Conservation (phyloP, 2,329 filamentous ascomycete genomes). For the Seiridium unicorne region DNA sequence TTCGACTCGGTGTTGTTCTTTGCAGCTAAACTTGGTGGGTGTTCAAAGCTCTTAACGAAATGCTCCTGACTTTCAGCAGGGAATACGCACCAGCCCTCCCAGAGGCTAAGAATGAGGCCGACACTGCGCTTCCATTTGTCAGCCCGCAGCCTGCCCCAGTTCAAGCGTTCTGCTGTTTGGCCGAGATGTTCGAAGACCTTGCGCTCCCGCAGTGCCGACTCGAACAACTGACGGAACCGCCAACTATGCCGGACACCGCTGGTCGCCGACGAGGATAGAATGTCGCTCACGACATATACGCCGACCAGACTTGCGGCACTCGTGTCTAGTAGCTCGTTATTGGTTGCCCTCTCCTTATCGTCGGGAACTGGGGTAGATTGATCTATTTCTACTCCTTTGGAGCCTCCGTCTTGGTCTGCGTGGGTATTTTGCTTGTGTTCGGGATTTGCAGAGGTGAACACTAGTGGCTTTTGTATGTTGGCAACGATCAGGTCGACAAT, state of each 20-base stretch:
- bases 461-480: conserved; percentile 77
- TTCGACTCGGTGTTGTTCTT: conserved; percentile 16
- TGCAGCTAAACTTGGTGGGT: conserved; percentile 56
- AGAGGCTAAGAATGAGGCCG: conserved; percentile 65
- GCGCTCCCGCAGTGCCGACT: conserved; percentile 65
- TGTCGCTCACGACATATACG: conserved; percentile 75
- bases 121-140: conserved; percentile 85
- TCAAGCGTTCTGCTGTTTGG: conserved; percentile 65
- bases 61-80: conserved; percentile 70
- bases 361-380: conserved; percentile 35
- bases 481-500: conserved; percentile 84
- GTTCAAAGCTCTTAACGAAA: conserved; percentile 69
- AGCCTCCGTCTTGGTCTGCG: conserved; percentile 33
- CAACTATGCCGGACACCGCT: conserved; percentile 80
- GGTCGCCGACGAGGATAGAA: conserved; percentile 74
- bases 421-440: conserved; percentile 41
- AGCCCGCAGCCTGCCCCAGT: conserved; percentile 78
- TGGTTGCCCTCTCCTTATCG: conserved; percentile 18
- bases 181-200: conserved; percentile 74
- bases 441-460: conserved; percentile 69
- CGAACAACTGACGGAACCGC: conserved; percentile 81
- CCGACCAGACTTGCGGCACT: conserved; percentile 76
- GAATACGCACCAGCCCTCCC: conserved; percentile 73
- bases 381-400: conserved; percentile 26
- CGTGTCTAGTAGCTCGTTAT: conserved; percentile 51